Evolutionary conservation across 768 basidiomycete species (phyloP).

Genomic region (Boletus rex-veris): DNA sequence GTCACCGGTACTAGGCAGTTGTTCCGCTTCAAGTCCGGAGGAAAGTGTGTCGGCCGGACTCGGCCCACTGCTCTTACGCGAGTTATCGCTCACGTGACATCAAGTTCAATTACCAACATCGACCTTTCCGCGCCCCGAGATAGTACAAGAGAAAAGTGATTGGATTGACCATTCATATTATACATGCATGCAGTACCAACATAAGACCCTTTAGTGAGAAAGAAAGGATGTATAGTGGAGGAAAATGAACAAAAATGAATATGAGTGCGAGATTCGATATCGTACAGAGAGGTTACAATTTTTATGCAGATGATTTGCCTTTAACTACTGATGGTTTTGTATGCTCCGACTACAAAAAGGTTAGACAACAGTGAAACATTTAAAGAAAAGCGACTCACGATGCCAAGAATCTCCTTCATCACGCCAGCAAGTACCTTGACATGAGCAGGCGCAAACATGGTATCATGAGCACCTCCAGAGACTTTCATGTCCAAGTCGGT

Average conservation of each 20-base stretch:
- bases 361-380: not conserved
- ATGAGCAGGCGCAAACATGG: slow-evolving; percentile 32
- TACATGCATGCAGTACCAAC: not conserved
- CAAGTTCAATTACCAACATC: not conserved
- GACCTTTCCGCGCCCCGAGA: no score
- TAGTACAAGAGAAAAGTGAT: not conserved
- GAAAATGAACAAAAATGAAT: not conserved
- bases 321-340: not conserved
- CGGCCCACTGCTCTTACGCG: no score
- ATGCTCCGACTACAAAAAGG: not conserved
- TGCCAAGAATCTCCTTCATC: slow-evolving; percentile 17
- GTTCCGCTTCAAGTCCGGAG: not conserved
- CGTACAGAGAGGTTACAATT: not conserved
- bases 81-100: slow-evolving; percentile 13
- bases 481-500: slow-evolving; percentile 28
- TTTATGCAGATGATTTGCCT: slow-evolving; percentile 1
- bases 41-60: not conserved
- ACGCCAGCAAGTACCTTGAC: slow-evolving; percentile 29
- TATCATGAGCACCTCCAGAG: slow-evolving; percentile 27
- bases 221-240: not conserved
- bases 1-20: not conserved
- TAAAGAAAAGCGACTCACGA: slow-evolving; percentile 4
- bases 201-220: not conserved
- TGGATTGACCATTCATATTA: not conserved
- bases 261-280: not conserved